Evolutionary conservation across 192 early-diverging fungal species (phyloP), one percentile per base, ranked within the genome.

Genomic region (Helicostylum pulchrum): DNA sequence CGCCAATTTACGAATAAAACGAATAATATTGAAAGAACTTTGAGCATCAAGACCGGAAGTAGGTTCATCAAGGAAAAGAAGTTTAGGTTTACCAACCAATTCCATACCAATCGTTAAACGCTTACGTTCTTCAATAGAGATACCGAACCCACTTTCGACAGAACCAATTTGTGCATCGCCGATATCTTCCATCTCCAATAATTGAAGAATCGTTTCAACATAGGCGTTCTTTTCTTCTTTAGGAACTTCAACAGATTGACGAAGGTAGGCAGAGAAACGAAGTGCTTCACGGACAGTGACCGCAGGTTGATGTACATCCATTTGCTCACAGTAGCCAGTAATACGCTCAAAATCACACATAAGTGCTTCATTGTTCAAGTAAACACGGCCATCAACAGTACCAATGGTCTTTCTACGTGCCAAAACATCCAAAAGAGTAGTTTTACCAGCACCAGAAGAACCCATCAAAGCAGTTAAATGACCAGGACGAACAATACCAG

Each of bases 261-360:
- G 81, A 32, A 94, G 81, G 56, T 85, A 72, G 12, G 92, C 92
- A 7, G 89, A 90, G 76, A 86, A 91, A 54, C 85, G 74, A 43
- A 97, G 89, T 8, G 94, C 89, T 69, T 97, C 95, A 67, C 89
- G 87, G 6, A 97, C 95, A 6, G 95, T 97, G 62, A 93, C 79
- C 52, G 92, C 94, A 26, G 87, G 81, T 73, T 89, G 87, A 64
- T 93, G 78, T 10, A 88, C 84, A 78, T 96, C 95, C 70, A 94
- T 92, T 64, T 97, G 95, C 71, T 95, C 94, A 31, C 94, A 92
- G 72, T 92, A 94, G 44, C 91, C 83, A 15, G 83, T 77, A 2
- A 83, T 77, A 21, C 81, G 80, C 61, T 83, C 80, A 60, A 78
- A 87, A 63, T 86, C 77, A 23, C 72, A 62, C 51, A 76, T 68